Base-by-base conservation (phyloP, 1,284 basidiomycete species). In the Ustilago shanxiensis region DNA sequence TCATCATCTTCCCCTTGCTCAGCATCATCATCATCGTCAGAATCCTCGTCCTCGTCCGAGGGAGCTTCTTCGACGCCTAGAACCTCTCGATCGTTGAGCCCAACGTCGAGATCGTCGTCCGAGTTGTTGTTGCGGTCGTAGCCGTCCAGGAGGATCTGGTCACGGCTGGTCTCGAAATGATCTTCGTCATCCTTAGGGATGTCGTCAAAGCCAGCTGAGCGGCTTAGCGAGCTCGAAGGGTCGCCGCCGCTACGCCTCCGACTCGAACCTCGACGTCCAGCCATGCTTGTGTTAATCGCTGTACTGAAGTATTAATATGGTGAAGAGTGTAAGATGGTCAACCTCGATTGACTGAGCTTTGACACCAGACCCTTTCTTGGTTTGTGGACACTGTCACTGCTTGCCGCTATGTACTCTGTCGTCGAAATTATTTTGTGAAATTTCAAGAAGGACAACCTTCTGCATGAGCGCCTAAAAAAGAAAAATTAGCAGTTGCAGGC, bases 101-200 rank as follows among this genome's bases (percentile, higher is more conserved):
- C 63, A 58, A 83, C 60, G 75, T 79, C 77, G 50, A 76, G 57
- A 50, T 74, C 72, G 37, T 75, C 72, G 39, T 79, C 79, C 22
- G 64, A 74, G 53, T 79, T 72, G 41, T 69, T 50, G 14, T 58
- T 52, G 16, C 67, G 61, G 8, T 78, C 66, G 39, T 76, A 54
- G 18, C 69, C 73, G 24, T 81, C 91, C 8, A 96, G 88, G 13
- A 93, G 88, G 67, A 96, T 93, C 84, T 91, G 90, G 83, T 97
- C 94, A 60, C 91, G 89, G 64, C 88, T 72, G 20, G 73, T 68
- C 47, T 83, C 69, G 53, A 85, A 79, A 28, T 66, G 72, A 53
- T 86, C 82, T 31, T 81, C 68, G 66, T 82, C 76, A 52, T 83
- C 79, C 57, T 74, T 74, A 9, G 76, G 77, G 33, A 80, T 69